phyloP scores from a whole-genome alignment of 1,284 basidiomycete species.

The Anthracocystis panici-leucophaei region DNA sequence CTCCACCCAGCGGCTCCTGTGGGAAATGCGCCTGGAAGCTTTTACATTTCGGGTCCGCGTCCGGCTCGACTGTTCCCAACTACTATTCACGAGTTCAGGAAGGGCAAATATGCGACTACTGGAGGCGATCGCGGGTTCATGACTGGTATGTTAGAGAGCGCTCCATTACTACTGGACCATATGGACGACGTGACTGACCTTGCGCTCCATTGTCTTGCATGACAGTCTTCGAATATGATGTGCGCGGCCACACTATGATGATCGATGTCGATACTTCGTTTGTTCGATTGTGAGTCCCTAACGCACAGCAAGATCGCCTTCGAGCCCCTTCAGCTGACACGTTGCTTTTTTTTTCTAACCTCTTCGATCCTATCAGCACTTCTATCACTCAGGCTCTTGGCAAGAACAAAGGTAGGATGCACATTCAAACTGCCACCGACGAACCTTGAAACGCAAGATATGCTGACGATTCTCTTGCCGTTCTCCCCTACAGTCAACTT shows the following conservation, averaged over 20 bases:
- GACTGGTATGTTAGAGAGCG: constrained; percentile 28
- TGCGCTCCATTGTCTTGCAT: not conserved
- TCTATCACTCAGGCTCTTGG: constrained; percentile 56
- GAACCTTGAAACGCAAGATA: not conserved
- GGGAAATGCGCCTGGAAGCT: constrained; percentile 4
- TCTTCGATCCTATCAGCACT: constrained; percentile 22
- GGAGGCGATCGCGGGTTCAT: constrained; percentile 47
- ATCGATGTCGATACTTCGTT: constrained; percentile 55
- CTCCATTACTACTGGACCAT: not conserved
- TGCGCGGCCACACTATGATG: constrained; percentile 51
- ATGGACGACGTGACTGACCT: not conserved
- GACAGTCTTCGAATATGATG: constrained; percentile 54
- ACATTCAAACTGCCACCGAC: too few relatives aligned
- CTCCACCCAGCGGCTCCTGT: not conserved
- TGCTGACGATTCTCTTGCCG: not conserved
- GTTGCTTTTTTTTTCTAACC: not conserved
- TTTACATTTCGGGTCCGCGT: constrained; percentile 38
- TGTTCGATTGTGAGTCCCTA: constrained; percentile 43
- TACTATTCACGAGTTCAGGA: constrained; percentile 29
- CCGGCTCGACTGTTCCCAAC: constrained; percentile 39
- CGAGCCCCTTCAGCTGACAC: not conserved
- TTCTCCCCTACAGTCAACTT: constrained; percentile 34
- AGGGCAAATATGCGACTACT: constrained; percentile 48
- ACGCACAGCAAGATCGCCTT: not conserved
- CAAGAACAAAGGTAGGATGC: constrained; percentile 41